These are phyloP conservation scores for Leishmania major DNA, from an alignment of 208 protist genomes.

Conservation along the genomic window DNA sequence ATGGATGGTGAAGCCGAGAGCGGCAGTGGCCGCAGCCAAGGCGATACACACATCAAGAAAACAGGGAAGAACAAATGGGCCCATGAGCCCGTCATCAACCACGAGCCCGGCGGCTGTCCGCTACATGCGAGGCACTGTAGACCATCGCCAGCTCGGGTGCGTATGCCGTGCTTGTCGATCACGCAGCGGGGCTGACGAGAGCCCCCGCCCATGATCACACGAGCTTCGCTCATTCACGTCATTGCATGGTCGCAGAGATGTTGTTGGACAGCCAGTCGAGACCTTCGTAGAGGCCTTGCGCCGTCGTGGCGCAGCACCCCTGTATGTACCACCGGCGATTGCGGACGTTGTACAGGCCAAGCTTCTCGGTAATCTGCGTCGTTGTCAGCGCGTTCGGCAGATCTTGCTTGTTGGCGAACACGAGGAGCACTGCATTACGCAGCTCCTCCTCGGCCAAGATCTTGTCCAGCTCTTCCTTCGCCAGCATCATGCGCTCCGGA, in stretches of 20 bases:
- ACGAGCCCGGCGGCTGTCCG: too few species aligned
- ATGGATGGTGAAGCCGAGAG: neutral
- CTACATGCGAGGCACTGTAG: neutral
- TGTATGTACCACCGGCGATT: constrained; percentile 95
- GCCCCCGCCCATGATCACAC: neutral
- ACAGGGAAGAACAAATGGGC: neutral
- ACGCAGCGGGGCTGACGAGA: neutral
- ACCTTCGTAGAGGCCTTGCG: constrained; percentile 93
- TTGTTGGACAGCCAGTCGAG: constrained; percentile 93
- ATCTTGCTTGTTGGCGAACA: constrained; percentile 99
- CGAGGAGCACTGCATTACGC: constrained; percentile 95
- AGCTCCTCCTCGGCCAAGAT: constrained; percentile 98
- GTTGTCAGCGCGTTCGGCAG: constrained; percentile 97
- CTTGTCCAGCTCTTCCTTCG: constrained; percentile 94
- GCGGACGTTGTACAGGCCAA: constrained; percentile 93
- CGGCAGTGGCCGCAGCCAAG: neutral
- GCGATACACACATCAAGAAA: neutral
- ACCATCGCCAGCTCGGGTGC: too few species aligned
- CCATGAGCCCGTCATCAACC: too few species aligned
- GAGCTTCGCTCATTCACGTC: neutral
- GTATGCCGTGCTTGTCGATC: too few species aligned
- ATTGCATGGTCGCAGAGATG: constrained; percentile 25
- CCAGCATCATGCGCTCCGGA: constrained; percentile 91
- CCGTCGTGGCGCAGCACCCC: constrained; percentile 91
- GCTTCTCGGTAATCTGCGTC: constrained; percentile 96